Percentiles rank a stretch among this genome's conserved stretches.
phyloP scores from a whole-genome alignment of 176 grass and related monocot genomes.

The Hsuehochloa calcarea region DNA sequence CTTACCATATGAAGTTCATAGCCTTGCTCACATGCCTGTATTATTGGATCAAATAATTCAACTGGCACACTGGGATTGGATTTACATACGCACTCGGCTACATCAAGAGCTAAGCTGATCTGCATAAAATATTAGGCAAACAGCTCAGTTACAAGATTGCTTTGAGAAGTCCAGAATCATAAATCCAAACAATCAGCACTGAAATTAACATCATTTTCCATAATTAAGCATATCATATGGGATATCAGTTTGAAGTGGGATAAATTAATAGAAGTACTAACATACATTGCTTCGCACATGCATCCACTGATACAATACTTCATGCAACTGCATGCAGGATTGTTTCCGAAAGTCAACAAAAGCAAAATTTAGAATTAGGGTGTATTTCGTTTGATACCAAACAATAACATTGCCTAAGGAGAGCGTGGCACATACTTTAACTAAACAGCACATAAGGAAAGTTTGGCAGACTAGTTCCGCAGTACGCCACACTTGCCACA shows the following conservation, averaged over 20 bases:
- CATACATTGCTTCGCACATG: neutral
- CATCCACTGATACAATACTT: slow-evolving; percentile 1
- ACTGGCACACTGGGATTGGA: slow-evolving; percentile 55
- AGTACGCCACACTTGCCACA: neutral
- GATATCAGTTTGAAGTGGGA: neutral
- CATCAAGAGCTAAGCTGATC: slow-evolving; percentile 71
- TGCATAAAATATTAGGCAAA: slow-evolving; percentile 45
- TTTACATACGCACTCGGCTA: slow-evolving; percentile 66
- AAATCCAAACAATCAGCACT: neutral
- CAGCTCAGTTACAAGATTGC: slow-evolving; percentile 10
- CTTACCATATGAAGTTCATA: slow-evolving; percentile 86
- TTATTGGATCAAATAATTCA: slow-evolving; percentile 72
- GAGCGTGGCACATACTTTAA: neutral
- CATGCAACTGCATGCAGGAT: slow-evolving; percentile 1
- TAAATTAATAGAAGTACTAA: slow-evolving; percentile 5
- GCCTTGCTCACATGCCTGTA: slow-evolving; percentile 71
- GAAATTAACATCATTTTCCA: neutral
- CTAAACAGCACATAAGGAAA: neutral
- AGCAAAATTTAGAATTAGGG: neutral
- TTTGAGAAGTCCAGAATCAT: neutral
- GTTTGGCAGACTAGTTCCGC: neutral
- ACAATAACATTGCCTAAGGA: slow-evolving; percentile 9
- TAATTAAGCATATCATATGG: slow-evolving; percentile 11
- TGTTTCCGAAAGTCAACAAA: neutral
- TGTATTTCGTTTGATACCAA: neutral